phyloP scores from a whole-genome alignment of 106 monocot genomes.

The Platanthera guangdongensis region DNA sequence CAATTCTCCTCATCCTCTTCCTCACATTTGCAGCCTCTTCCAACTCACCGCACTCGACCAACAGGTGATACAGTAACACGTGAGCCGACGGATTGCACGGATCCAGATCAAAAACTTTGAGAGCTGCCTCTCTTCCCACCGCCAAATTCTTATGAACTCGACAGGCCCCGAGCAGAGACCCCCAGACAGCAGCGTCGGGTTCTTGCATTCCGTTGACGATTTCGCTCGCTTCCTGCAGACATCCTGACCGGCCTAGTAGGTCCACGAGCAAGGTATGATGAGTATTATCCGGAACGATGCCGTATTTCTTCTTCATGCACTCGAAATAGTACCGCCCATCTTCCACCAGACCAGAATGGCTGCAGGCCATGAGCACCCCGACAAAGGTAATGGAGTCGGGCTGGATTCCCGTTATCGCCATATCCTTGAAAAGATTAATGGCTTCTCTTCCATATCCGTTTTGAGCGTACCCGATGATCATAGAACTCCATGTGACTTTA shows the following conservation, averaged over 20 bases:
- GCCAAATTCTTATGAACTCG: constrained; percentile 12
- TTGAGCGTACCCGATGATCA: neutral
- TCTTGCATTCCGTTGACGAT: constrained; percentile 11
- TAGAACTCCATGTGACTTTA: neutral
- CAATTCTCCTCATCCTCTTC: constrained; percentile 7
- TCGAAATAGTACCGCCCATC: constrained; percentile 15
- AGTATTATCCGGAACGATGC: constrained; percentile 6
- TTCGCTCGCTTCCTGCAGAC: constrained; percentile 4
- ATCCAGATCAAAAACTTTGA: constrained; percentile 16
- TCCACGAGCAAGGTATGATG: constrained; percentile 17
- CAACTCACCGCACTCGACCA: constrained; percentile 5
- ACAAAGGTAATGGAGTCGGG: neutral
- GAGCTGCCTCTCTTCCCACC: constrained; percentile 8
- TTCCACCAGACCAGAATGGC: constrained; percentile 12
- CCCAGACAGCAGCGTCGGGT: constrained; percentile 19
- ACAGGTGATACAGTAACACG: constrained; percentile 10
- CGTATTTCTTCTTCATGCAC: constrained; percentile 6
- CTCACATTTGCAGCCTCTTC: constrained; percentile 7
- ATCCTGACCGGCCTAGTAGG: constrained; percentile 14
- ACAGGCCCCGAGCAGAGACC: constrained; percentile 16
- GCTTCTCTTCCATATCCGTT: constrained; percentile 2
- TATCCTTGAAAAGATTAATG: neutral
- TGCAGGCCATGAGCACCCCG: constrained; percentile 9
- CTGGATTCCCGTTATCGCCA: neutral
- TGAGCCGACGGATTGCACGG: constrained; percentile 8